These are phyloP conservation scores for Talaromyces piceae DNA, from an alignment of 2,329 filamentous ascomycete genomes.

Conservation along the genomic window DNA sequence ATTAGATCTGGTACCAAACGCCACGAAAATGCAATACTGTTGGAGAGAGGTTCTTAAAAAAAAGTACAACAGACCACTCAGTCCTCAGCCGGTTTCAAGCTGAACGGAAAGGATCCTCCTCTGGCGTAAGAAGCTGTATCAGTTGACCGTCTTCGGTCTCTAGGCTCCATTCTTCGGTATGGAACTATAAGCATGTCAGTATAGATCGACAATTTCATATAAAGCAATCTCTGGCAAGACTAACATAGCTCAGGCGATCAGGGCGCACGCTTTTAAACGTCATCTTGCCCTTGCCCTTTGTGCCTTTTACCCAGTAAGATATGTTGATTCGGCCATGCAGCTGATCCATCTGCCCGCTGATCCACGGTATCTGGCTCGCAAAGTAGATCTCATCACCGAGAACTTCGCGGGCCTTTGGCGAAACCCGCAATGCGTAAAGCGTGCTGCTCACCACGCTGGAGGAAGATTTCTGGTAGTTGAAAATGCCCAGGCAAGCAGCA, in stretches of 20 bases:
- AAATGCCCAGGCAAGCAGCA: conserved; percentile 72
- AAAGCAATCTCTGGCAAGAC: conserved; percentile 21
- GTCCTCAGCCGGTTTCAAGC: background rate
- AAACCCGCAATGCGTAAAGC: conserved; percentile 84
- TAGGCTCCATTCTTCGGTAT: conserved; percentile 86
- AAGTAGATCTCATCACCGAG: conserved; percentile 87
- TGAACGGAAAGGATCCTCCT: conserved; percentile 61
- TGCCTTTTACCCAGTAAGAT: conserved; percentile 76
- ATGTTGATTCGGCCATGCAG: conserved; percentile 87
- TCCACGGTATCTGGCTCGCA: conserved; percentile 71
- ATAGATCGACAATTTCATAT: background rate
- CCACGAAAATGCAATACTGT: conserved; percentile 15
- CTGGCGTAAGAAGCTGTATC: conserved; percentile 68
- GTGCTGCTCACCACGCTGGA: conserved; percentile 79
- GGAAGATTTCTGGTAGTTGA: conserved; percentile 98
- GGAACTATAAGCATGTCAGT: conserved; percentile 49
- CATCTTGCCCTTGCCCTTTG: conserved; percentile 62
- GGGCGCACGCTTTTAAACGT: conserved; percentile 70
- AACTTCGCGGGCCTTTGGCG: conserved; percentile 61
- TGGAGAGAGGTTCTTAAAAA: background rate
- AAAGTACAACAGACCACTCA: background rate
- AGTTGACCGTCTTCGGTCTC: conserved; percentile 58
- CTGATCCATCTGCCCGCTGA: conserved; percentile 83
- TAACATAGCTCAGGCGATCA: conserved; percentile 52
- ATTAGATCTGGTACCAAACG: conserved; percentile 3